phyloP scores from a whole-genome alignment of 2,329 filamentous ascomycete genomes.

The Epichloe gansuensis region DNA sequence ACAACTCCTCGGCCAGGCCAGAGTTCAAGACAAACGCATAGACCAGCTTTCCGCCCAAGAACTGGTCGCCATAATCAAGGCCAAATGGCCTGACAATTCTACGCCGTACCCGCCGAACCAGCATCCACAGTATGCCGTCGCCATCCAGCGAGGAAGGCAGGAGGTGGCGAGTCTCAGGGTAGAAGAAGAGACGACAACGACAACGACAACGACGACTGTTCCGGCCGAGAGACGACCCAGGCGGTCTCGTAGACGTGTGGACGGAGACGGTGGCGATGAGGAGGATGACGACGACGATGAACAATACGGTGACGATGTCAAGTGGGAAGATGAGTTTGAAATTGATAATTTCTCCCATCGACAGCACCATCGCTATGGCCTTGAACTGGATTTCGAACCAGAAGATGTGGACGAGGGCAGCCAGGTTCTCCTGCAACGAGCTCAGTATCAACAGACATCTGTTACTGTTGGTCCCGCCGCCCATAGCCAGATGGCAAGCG shows the following conservation, averaged over 20 bases:
- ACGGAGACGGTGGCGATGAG: neutral
- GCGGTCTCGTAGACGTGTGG: neutral
- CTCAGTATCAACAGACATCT: neutral
- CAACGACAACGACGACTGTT: neutral
- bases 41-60: neutral
- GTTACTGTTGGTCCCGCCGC: neutral
- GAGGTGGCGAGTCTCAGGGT: neutral
- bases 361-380: too few species aligned
- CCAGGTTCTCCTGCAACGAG: neutral
- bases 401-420: neutral
- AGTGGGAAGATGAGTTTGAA: neutral
- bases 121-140: neutral
- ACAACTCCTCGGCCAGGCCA: neutral
- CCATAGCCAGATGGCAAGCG: too few species aligned
- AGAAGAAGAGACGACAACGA: neutral
- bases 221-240: neutral
- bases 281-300: neutral
- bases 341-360: too few species aligned
- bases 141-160: neutral
- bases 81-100: neutral
- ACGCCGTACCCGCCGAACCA: neutral
- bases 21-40: conserved; percentile 1
- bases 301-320: neutral
- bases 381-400: neutral
- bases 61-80: neutral